Evolutionary conservation across 163 green algal genomes (phyloP), one percentile per base, ranked within the genome.

Genomic region (Coccomyxa subellipsoidea): DNA sequence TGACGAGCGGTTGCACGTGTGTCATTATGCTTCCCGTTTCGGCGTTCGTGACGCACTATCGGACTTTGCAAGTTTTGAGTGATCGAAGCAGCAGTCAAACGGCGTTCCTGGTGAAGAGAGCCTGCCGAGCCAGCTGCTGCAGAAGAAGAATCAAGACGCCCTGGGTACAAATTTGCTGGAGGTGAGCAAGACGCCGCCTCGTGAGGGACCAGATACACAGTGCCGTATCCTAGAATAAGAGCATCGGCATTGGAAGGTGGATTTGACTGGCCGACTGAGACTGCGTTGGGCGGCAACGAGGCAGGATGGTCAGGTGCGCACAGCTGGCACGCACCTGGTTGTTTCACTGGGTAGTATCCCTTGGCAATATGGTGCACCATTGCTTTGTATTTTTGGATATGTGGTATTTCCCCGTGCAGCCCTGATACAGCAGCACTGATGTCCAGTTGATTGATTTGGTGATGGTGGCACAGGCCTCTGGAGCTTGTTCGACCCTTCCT

Each of bases 401-500:
- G n/a, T n/a, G n/a, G n/a, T n/a, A n/a, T n/a, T n/a, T n/a, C n/a
- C n/a, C n/a, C n/a, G n/a, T n/a, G n/a, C n/a, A n/a, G n/a, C n/a
- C n/a, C n/a, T n/a, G n/a, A n/a, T n/a, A n/a, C n/a, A n/a, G n/a
- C n/a, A n/a, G n/a, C n/a, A n/a, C n/a, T n/a, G n/a, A n/a, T n/a
- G n/a, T 78, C 35, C 76, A 7, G 37, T 10, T 31, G 27, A 70
- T 38, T n/a, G 25, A 8, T 38, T 21, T 27, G 29, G 39, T 69
- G 76, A n/a, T 69, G 38, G 27, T 38, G 1, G 32, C 54, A 15
- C 47, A 76, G 90, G 69, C 83, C 89, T 27, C 86, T 97, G 36
- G 91, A 94, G 76, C 87, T 97, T 7, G 93, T 96, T 23, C 80
- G 90, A 32, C 93, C 93, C 0, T 97, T 97, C 83, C 82, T 96